Base-by-base conservation (phyloP, 2,329 filamentous ascomycete species). In the Aspergillus neoniger region DNA sequence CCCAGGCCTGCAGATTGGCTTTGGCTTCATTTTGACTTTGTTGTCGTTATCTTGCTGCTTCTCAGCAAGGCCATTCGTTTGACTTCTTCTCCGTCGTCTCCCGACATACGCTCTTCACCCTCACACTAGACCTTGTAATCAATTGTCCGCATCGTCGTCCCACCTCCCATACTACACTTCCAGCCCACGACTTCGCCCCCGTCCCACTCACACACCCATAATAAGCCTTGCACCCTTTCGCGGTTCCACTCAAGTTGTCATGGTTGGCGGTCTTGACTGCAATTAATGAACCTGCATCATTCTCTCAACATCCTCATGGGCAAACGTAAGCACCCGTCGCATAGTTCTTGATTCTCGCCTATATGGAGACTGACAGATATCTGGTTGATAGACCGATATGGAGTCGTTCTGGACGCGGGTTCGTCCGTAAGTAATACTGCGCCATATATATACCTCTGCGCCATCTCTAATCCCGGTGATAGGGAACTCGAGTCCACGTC, bases 351-450 rank as follows among this genome's bases (percentile, higher is more conserved):
- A 10, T 9, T 15, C 23, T 54, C 36, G 19, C 17, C 10, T 5
- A 15, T 21, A 15, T 10, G 12, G 39, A 56, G 12, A 17, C 60
- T 64, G 25, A 63, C 41, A 15, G 14, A 14, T 14, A 32, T 36
- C 39, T 62, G 36, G 23, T 17, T 30, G 4, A 36, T 58, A 85
- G 83, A 83, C 82, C 81, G 82, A 80, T 97, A 96, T 83, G 95
- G 93, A 74, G 91, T 98, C 70, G 93, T 99, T 74, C 86, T 99
- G 72, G 95, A 99, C 84, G 95, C 95, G 75, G 95, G 95, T 69
- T 98, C 95, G 77, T 98, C 95, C 71, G 85, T 86, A 78, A 66
- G 81, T 76, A 58, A 36, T 14, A 48, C 15, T 5, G 15, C 6
- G 41, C 36, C 15, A 41, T 51, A 15, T 51, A 15, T 15, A 15